phyloP scores from a whole-genome alignment of 768 basidiomycete genomes.

The Pholiota molesta region DNA sequence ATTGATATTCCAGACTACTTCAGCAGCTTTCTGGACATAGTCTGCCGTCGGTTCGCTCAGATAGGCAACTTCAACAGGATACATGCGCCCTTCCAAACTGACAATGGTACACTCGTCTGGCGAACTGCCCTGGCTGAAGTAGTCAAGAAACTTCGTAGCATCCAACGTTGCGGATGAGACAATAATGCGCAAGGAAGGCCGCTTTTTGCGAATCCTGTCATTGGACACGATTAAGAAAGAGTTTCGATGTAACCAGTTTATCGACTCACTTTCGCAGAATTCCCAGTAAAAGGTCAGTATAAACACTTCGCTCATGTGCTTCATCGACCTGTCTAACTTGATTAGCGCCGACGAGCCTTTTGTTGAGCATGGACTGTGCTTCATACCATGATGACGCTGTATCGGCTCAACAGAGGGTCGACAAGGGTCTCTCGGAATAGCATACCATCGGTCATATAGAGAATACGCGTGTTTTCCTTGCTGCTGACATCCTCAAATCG shows the following conservation, averaged over 20 bases:
- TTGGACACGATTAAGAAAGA: conserved; percentile 7
- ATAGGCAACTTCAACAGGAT: conserved; percentile 93
- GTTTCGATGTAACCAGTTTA: not conserved
- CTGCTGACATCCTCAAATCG: conserved; percentile 93
- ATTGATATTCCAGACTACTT: conserved; percentile 83
- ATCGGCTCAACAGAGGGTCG: conserved; percentile 89
- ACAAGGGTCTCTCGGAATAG: conserved; percentile 92
- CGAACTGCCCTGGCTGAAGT: conserved; percentile 73
- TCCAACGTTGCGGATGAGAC: conserved; percentile 98
- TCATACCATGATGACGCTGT: conserved; percentile 91
- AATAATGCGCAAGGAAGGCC: conserved; percentile 87
- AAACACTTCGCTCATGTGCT: conserved; percentile 95
- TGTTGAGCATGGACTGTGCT: not conserved
- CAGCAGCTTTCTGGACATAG: conserved; percentile 81
- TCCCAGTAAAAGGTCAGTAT: conserved; percentile 92
- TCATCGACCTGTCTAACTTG: conserved; percentile 78
- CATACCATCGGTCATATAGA: conserved; percentile 99
- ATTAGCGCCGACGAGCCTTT: conserved; percentile 5
- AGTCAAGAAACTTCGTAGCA: conserved; percentile 85
- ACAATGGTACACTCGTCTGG: conserved; percentile 79
- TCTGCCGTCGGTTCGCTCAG: conserved; percentile 76
- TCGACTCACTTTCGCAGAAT: conserved; percentile 83
- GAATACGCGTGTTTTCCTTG: conserved; percentile 83
- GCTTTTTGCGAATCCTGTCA: conserved; percentile 84
- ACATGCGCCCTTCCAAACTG: conserved; percentile 92